Base-by-base conservation (phyloP, 257 asterid species). In the Catharanthus roseus region DNA sequence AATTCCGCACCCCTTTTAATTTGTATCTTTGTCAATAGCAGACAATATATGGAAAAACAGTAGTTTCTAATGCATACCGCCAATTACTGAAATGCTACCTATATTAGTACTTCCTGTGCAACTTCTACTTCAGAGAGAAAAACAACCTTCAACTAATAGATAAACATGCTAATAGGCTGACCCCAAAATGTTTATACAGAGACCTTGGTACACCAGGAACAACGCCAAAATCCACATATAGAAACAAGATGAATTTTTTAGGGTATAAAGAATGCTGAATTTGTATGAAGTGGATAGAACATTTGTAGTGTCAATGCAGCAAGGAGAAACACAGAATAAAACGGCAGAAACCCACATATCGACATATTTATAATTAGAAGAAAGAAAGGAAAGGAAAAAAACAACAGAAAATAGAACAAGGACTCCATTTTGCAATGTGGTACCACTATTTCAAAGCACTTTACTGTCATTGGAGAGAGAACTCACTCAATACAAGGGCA, bases 401-500 rank as follows among this genome's bases (percentile, higher is more conserved):
- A 4, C 47, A 42, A 42, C 44, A 44, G 2, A 24, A 55, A 42
- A 9, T 36, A 61, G 26, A 18, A 45, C 54, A 24, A 61, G 67
- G 51, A 19, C 60, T 13, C 29, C 8, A 28, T 11, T 42, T 36
- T 44, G 23, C 33, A 57, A 28, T 15, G 16, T 26, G 18, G 39
- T 3, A 72, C 28, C 2, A 1, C 29, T 13, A 29, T 13, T 26
- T 24, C 11, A 9, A 24, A 69, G 57, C 51, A 57, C 67, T 19
- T 60, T 63, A 49, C 38, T 44, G 42, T 38, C 64, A 70, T 50
- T 41, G 69, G 72, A 42, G 68, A 58, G 47, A 81, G 72, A 75
- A 85, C 97, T 87, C 84, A 92, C 98, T 83, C 89, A 71, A 71
- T 73, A 72, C 75, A 72, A 63, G 89, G 88, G 80, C 86, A 78